phyloP scores from a whole-genome alignment of 2,329 filamentous ascomycete genomes.

The Dactylella cylindrospora region DNA sequence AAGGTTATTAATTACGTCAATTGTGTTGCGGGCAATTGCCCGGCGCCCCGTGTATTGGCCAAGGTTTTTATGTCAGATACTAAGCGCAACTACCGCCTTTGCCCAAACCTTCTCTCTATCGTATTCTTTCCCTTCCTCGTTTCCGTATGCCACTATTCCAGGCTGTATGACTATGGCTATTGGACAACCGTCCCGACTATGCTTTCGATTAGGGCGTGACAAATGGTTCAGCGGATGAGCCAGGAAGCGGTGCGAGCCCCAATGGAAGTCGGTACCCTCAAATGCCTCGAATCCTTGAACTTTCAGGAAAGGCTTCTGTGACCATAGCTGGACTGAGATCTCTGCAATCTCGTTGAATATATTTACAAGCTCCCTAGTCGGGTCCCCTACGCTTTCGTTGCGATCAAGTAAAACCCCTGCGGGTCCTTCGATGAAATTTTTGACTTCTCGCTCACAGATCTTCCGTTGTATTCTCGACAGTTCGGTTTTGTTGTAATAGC shows the following conservation, averaged over 20 bases:
- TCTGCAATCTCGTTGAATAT: neutral
- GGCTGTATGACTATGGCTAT: slow-evolving; percentile 10
- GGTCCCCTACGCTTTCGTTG: neutral
- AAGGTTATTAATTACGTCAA: too few species aligned
- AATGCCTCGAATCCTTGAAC: neutral
- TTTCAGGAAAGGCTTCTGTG: slow-evolving; percentile 3
- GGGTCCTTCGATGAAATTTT: neutral
- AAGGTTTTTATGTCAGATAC: too few species aligned
- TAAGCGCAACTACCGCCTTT: neutral
- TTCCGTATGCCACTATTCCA: slow-evolving; percentile 10
- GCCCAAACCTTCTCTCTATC: slow-evolving; percentile 15
- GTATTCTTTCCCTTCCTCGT: slow-evolving; percentile 13
- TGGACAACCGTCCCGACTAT: slow-evolving; percentile 7
- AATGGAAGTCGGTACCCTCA: neutral
- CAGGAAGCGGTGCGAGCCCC: neutral
- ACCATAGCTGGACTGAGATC: neutral
- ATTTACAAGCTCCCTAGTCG: neutral
- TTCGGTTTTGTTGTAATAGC: neutral
- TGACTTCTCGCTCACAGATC: neutral
- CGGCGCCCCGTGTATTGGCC: too few species aligned
- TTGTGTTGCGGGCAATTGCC: too few species aligned
- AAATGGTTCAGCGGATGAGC: slow-evolving; percentile 1
- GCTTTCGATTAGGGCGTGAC: neutral
- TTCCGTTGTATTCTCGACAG: neutral
- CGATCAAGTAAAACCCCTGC: neutral